Base-by-base conservation (phyloP, 2,329 filamentous ascomycete species). In the Elsinoe ampelina region DNA sequence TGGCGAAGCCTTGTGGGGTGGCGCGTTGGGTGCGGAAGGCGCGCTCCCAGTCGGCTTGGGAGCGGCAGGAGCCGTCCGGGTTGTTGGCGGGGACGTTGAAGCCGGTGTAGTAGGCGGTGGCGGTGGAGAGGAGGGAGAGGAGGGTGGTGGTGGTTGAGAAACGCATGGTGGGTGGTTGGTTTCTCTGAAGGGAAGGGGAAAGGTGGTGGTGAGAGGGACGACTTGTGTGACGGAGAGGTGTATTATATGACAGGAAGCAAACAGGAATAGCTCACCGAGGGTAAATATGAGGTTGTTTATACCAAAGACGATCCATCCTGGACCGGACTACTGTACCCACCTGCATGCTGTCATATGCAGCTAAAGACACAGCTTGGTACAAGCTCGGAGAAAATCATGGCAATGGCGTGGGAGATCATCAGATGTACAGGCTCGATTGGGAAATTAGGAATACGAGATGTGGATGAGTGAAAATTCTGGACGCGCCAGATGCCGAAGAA, bases 51-150 rank as follows among this genome's bases (percentile, higher is more conserved):
- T 55, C 83, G 10, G 75, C 63, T 65, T 86, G 79, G 54, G 64
- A 63, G 73, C 87, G 86, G 66, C 77, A 71, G 32, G 77, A 71
- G 60, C 83, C 79, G 63, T 82, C 80, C 50, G 76, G 79, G 66
- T 83, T 82, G 59, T 77, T 77, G 57, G 78, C 76, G 15, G 83
- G 85, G 62, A 87, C 88, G 77, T 89, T 89, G 81, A 89, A 89
- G 63, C 87, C 87, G 61, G 81, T 77, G 68, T 73, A 67, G 19
- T 55, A 50, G 32, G 64, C 64, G 41, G 64, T 58, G 52, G 71
- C 67, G 36, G 71, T 71, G 55, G 71, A 70, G 36, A 70, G 68
- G 35, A 71, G 63, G n/a, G 59, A 39, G 43, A 59, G 47, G 35
- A 58, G 54, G 55, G 59, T 45, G 19, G 59, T 45, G 19, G 48